These are phyloP conservation scores for Hamigera avellanea DNA, from an alignment of 495 filamentous ascomycete species.

Conservation along the genomic window DNA sequence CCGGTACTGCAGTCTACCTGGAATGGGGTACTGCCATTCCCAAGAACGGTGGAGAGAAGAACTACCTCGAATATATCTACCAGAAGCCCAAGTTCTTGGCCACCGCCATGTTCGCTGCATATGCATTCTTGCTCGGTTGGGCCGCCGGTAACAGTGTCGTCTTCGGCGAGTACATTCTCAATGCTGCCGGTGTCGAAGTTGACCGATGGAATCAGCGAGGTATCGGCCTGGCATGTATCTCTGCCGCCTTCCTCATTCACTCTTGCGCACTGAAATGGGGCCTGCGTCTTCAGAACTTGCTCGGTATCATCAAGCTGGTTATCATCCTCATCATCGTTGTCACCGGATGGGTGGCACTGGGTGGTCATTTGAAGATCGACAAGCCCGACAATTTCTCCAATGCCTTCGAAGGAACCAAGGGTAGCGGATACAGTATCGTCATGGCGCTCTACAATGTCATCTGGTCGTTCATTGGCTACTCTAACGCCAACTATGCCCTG, in stretches of 20 bases:
- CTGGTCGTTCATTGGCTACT: slow-evolving; percentile 56
- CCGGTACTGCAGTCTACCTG: slow-evolving; percentile 41
- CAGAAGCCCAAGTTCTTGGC: slow-evolving; percentile 52
- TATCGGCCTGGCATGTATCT: slow-evolving; percentile 54
- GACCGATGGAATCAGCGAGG: slow-evolving; percentile 59
- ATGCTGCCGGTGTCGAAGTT: slow-evolving; percentile 45
- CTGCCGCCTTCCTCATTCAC: slow-evolving; percentile 51
- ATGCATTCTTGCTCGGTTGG: slow-evolving; percentile 43
- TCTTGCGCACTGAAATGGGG: slow-evolving; percentile 54
- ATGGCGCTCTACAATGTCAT: slow-evolving; percentile 57
- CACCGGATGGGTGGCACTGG: slow-evolving; percentile 52
- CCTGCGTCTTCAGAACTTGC: slow-evolving; percentile 50
- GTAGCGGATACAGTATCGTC: slow-evolving; percentile 46
- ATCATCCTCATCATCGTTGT: slow-evolving; percentile 57
- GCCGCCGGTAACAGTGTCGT: slow-evolving; percentile 54
- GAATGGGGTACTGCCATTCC: slow-evolving; percentile 45
- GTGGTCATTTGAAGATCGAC: slow-evolving; percentile 28
- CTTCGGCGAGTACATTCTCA: slow-evolving; percentile 59
- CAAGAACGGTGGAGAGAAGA: slow-evolving; percentile 56
- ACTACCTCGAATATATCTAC: slow-evolving; percentile 59
- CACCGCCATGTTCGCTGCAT: slow-evolving; percentile 50
- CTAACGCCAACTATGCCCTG: slow-evolving; percentile 49
- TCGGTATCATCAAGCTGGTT: slow-evolving; percentile 57
- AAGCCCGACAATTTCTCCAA: slow-evolving; percentile 53
- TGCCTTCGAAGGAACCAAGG: slow-evolving; percentile 49